A percentile compares a stretch with the other conserved stretches of the same genome.
Conservation (phyloP, 108 stramenopile species). For the Cyclostephanos tholiformis region DNA sequence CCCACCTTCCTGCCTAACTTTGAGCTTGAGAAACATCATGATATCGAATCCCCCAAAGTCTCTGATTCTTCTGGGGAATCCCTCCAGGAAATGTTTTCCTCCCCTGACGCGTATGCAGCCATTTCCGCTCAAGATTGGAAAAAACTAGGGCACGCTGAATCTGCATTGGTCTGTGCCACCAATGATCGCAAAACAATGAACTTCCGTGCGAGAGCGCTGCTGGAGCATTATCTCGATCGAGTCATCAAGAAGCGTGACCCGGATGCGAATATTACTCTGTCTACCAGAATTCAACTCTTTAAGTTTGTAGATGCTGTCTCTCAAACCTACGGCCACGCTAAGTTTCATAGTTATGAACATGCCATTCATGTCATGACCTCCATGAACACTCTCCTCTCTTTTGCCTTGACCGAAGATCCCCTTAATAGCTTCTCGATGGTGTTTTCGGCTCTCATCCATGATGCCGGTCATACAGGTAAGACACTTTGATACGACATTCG, state of each 20-base stretch:
- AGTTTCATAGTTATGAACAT: slow-evolving; percentile 30
- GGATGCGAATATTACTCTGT: background rate
- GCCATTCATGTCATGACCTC: slow-evolving; percentile 33
- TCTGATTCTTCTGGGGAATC: too few species aligned
- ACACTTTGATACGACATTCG: background rate
- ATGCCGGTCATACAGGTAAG: slow-evolving; percentile 51
- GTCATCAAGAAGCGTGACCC: background rate
- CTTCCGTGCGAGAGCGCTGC: background rate
- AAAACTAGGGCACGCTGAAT: background rate
- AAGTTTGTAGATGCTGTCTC: slow-evolving; percentile 26
- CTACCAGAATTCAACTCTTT: slow-evolving; percentile 17
- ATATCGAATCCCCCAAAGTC: too few species aligned
- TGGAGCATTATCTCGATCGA: background rate
- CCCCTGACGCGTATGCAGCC: background rate
- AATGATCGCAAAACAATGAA: background rate
- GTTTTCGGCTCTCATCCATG: slow-evolving; percentile 54
- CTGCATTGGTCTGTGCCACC: background rate
- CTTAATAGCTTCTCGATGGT: slow-evolving; percentile 47
- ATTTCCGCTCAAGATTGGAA: background rate
- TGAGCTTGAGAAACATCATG: too few species aligned
- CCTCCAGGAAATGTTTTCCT: background rate
- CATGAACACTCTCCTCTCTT: slow-evolving; percentile 39
- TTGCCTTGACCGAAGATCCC: slow-evolving; percentile 25
- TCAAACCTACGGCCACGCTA: slow-evolving; percentile 17
- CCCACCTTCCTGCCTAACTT: too few species aligned